Base-by-base conservation (phyloP, 2,329 filamentous ascomycete genomes). In the Sporothrix dimorphospora region DNA sequence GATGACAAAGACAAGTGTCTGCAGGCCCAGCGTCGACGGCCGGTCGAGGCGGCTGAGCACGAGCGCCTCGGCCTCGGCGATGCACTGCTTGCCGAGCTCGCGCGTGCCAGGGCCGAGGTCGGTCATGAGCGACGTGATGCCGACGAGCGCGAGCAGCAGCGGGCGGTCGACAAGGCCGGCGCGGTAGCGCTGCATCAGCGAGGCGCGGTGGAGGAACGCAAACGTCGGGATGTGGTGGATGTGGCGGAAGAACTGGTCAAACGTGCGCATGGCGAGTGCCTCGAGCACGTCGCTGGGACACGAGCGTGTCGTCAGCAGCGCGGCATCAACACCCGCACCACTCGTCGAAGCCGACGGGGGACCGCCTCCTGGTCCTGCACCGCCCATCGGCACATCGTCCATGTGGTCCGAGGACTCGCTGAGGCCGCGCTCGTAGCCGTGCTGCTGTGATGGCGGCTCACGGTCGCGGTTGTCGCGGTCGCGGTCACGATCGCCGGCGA, bases 151-250 rank as follows among this genome's bases (percentile, higher is more conserved):
- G 4, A 88, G 81, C 4, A 89, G 80, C 7, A 89, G 80, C 1
- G 86, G 81, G 53, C 83, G 83, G 76, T 89, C 87, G 74, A 89
- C 85, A 74, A 86, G 86, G 65, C 86, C 86, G 4, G 85, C 83
- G 74, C 87, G 84, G 77, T 88, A 88, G 40, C 87, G 83, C 77
- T 88, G 86, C 86, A 88, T 88, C 30, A 89, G 83, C 1, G 87
- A 89, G 14, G 87, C 86, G 34, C 86, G 85, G 75, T 89, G 87
- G 19, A 89, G 79, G 72, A 89, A 89, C 12, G 86, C 87, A 79
- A 86, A 87, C 75, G 87, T 86, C 59, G 87, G 86, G 69, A 89
- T 86, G 74, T 89, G 87, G 78, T 89, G 86, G 53, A 89, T 83
- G 76, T 88, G 85, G 55, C 85, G 84, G 77, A 89, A 89, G 79